A percentile compares a stretch with the other conserved stretches of the same genome.
phyloP scores from a whole-genome alignment of 768 basidiomycete genomes.

The Boletus rubropictus region DNA sequence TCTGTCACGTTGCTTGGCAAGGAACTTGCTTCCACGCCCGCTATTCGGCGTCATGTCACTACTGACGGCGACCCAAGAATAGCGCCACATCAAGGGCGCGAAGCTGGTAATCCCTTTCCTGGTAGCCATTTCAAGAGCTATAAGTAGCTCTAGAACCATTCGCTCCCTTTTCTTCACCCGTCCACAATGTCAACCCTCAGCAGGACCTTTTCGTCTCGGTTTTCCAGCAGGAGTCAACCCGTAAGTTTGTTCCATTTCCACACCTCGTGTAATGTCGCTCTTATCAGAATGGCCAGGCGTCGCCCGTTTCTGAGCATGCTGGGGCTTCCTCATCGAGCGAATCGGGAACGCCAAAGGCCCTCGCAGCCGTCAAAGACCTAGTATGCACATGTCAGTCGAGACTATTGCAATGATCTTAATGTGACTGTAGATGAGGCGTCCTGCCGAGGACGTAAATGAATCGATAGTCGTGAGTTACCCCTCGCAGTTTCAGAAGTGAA shows the following conservation, averaged over 20 bases:
- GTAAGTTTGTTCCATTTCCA: slow-evolving; percentile 15
- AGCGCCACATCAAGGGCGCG: slow-evolving; percentile 1
- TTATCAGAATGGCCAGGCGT: slow-evolving; percentile 7
- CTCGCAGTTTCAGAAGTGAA: background rate
- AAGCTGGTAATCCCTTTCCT: slow-evolving; percentile 11
- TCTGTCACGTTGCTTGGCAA: background rate
- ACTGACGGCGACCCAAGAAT: background rate
- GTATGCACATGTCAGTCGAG: slow-evolving; percentile 6
- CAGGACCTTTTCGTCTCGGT: slow-evolving; percentile 28
- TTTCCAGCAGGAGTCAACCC: slow-evolving; percentile 23
- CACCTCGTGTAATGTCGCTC: background rate
- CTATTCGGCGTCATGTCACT: too few species aligned
- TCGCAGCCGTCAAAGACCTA: slow-evolving; percentile 28
- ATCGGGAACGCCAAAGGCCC: slow-evolving; percentile 18
- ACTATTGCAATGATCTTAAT: background rate
- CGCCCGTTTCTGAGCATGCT: slow-evolving; percentile 11
- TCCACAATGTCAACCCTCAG: slow-evolving; percentile 25
- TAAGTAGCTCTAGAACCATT: slow-evolving; percentile 19
- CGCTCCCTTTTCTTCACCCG: background rate
- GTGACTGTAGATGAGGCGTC: slow-evolving; percentile 24
- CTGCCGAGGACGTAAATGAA: slow-evolving; percentile 28
- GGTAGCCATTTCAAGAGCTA: slow-evolving; percentile 16
- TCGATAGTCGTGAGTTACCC: slow-evolving; percentile 19
- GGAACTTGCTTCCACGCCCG: background rate
- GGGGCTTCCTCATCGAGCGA: slow-evolving; percentile 10